Percentiles rank a stretch among this genome's conserved stretches.
Evolutionary conservation across 345 rosid species (phyloP).

Genomic region (Turritis glabra): DNA sequence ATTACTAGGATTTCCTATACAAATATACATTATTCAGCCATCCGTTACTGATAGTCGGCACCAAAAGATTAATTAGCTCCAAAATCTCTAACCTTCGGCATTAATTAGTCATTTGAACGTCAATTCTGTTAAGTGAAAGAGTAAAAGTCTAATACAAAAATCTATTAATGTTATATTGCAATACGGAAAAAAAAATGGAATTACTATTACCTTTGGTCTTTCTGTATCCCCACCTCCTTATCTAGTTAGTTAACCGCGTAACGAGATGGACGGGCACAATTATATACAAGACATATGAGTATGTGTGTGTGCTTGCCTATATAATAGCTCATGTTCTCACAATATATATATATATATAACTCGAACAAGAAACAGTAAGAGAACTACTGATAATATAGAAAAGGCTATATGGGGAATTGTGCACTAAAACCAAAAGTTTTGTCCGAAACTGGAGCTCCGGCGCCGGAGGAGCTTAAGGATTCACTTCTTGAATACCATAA

Average conservation of each 20-base stretch:
- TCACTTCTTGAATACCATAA: constrained; percentile 33
- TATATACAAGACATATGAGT: not conserved
- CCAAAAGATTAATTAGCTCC: not conserved
- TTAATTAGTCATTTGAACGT: not conserved
- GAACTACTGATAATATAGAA: not conserved
- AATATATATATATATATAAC: not conserved
- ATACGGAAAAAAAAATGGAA: not conserved
- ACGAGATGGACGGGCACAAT: constrained; percentile 34
- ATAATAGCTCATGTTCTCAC: constrained; percentile 13
- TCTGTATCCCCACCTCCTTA: constrained; percentile 29
- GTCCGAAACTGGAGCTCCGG: constrained; percentile 28
- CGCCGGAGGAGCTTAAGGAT: constrained; percentile 26
- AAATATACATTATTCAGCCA: not conserved
- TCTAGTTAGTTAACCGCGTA: constrained; percentile 30
- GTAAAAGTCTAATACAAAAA: constrained; percentile 4
- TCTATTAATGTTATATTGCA: not conserved
- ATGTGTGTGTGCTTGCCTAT: constrained; percentile 22
- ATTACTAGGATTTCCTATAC: not conserved
- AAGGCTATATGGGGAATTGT: constrained; percentile 35
- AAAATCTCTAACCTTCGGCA: not conserved
- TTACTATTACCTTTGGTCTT: not conserved
- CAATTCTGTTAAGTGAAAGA: constrained; percentile 4
- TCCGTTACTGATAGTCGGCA: not conserved
- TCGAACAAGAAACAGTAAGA: not conserved
- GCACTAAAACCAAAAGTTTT: constrained; percentile 32